Conservation (phyloP, 2,329 filamentous ascomycete genomes). For the Diaporthe citrichinensis region DNA sequence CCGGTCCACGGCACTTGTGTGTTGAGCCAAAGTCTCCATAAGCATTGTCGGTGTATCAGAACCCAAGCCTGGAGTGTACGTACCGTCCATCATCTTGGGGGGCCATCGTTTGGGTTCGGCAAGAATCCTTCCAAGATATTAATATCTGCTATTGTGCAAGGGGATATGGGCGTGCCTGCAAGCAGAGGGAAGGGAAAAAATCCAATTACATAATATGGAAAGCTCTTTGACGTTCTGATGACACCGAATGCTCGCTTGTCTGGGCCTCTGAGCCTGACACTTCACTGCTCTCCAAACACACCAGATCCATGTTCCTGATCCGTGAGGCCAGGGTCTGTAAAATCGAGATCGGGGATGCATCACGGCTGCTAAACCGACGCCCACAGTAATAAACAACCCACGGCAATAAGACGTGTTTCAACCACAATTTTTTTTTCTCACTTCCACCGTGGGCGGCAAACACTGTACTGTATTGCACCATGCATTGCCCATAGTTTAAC, state of each 20-base stretch:
- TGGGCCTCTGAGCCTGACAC: constrained; percentile 19
- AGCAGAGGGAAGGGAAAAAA: neutral
- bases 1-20: constrained; percentile 17
- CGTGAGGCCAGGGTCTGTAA: neutral
- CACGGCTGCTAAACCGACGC: constrained; percentile 32
- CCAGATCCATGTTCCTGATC: constrained; percentile 23
- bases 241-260: neutral
- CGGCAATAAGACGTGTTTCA: constrained; percentile 38
- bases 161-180: constrained; percentile 11
- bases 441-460: constrained; percentile 12
- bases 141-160: constrained; percentile 31
- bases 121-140: constrained; percentile 28
- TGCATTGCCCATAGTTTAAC: constrained; percentile 4
- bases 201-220: constrained; percentile 36
- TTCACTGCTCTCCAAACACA: neutral
- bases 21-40: constrained; percentile 7
- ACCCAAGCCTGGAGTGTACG: constrained; percentile 1
- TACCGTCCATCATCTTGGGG: neutral
- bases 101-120: constrained; percentile 1
- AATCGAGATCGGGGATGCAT: constrained; percentile 27
- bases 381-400: constrained; percentile 4
- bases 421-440: neutral
- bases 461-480: neutral
- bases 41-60: constrained; percentile 22
- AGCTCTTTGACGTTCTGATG: constrained; percentile 27